These are phyloP conservation scores for Limnanthes douglasii DNA, from an alignment of 345 rosid genomes.

Conservation along the genomic window DNA sequence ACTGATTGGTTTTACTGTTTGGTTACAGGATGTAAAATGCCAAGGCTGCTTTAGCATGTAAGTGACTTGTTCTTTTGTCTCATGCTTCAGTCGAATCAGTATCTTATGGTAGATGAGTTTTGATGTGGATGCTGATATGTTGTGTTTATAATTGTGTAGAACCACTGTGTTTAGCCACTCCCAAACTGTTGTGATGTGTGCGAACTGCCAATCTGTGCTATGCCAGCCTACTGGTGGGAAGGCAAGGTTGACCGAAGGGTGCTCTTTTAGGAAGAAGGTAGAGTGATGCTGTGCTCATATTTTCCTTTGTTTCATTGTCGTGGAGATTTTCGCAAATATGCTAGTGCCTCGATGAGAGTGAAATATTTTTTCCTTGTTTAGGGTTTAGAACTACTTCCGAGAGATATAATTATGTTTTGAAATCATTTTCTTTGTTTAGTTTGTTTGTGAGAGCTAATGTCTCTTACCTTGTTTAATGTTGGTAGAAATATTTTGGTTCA, in stretches of 20 bases:
- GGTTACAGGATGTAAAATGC: conserved; percentile 37
- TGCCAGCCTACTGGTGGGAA: conserved; percentile 52
- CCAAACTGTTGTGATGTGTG: conserved; percentile 42
- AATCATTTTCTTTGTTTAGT: too few relatives aligned
- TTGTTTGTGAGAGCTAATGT: too few relatives aligned
- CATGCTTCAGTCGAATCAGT: not conserved
- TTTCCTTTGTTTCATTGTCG: too few relatives aligned
- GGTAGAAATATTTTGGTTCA: too few relatives aligned
- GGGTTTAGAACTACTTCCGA: too few relatives aligned
- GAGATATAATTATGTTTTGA: too few relatives aligned
- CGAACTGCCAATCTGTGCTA: conserved; percentile 37
- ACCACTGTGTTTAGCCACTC: conserved; percentile 53
- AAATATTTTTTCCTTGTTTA: too few relatives aligned
- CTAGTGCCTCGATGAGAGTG: too few relatives aligned
- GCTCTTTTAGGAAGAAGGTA: conserved; percentile 38
- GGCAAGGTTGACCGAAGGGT: conserved; percentile 32
- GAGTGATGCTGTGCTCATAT: conserved; percentile 10
- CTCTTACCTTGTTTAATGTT: too few relatives aligned
- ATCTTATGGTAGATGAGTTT: not conserved
- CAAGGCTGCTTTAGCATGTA: conserved; percentile 52
- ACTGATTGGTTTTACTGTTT: not conserved
- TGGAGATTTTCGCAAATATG: too few relatives aligned
- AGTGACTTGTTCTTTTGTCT: not conserved
- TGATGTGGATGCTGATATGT: not conserved
- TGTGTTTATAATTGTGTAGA: conserved; percentile 10